Base-by-base conservation (phyloP, 192 early-diverging fungal genomes). In the Coemansia sp. region DNA sequence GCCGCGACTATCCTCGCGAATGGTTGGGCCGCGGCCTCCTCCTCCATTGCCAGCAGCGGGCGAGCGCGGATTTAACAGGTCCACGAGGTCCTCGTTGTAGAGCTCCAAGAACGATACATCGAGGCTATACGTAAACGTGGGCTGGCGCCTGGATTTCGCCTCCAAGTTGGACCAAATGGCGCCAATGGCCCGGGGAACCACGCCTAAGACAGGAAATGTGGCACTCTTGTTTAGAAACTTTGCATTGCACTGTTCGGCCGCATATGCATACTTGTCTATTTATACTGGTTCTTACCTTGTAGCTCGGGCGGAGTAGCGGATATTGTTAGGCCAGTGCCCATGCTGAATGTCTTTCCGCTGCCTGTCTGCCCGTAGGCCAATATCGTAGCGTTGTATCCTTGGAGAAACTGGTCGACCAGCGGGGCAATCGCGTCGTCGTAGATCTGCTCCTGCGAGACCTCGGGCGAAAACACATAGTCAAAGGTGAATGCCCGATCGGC, bases 1-100 rank as follows among this genome's bases (percentile, higher is more conserved):
- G 29, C 96, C 96, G 20, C 88, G 89, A 14, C 89, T 85, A 84
- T 99, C 96, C 61, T 93, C 91, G 40, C 95, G 82, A 53, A 98
- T 88, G 0, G 89, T 84, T 0, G 94, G 84, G 14, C 79, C 83
- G 0, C 83, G 83, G 41, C 70, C 62, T 57, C 79, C 75, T 20
- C 84, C 43, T 12, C 40, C 49, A 2, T 37, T 84, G 7, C 27
- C 20, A 19, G 32, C 19, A 37, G 87, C 86, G 11, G 57, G 32
- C 19, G 60, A 45, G 24, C 66, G 69, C 24, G 73, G 79, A 45
- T 76, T 82, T 25, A 99, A 73, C 56, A 99, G 77, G 76, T 99
- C 97, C 14, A 95, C 87, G 56, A 98, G 76, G 24, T 99, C 97
- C 71, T 99, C 97, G 71, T 99, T 99, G 78, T 99, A 96, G 4